Evolutionary conservation across 208 protist species (phyloP).

Genomic region (Blechomonas ayalai): DNA sequence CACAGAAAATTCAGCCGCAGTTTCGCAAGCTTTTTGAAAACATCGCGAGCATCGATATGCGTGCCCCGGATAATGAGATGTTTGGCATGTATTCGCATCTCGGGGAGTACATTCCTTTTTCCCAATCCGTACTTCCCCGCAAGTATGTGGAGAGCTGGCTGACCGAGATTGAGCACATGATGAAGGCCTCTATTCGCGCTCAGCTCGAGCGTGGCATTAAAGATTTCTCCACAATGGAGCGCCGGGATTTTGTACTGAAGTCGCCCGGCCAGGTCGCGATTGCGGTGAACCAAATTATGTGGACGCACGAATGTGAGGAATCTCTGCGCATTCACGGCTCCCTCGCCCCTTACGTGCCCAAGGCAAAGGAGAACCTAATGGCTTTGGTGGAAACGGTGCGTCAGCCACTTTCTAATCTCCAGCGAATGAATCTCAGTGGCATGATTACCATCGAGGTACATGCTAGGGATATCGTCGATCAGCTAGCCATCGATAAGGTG

Average conservation of each 20-base stretch:
- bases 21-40: slow-evolving; percentile 96
- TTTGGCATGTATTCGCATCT: slow-evolving; percentile 94
- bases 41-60: slow-evolving; percentile 90
- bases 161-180: slow-evolving; percentile 93
- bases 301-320: slow-evolving; percentile 90
- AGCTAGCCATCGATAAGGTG: slow-evolving; percentile 82
- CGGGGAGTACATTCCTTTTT: slow-evolving; percentile 93
- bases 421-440: slow-evolving; percentile 91
- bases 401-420: slow-evolving; percentile 77
- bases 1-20: slow-evolving; percentile 93
- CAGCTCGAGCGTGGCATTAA: slow-evolving; percentile 83
- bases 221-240: slow-evolving; percentile 54
- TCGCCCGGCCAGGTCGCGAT: slow-evolving; percentile 90
- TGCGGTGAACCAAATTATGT: slow-evolving; percentile 91
- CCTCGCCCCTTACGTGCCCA: slow-evolving; percentile 72
- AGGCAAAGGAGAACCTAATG: slow-evolving; percentile 84
- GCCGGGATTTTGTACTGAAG: slow-evolving; percentile 76
- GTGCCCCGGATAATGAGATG: slow-evolving; percentile 88
- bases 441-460: slow-evolving; percentile 97
- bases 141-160: slow-evolving; percentile 97
- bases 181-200: slow-evolving; percentile 89
- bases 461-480: slow-evolving; percentile 91
- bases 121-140: slow-evolving; percentile 87
- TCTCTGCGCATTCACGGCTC: slow-evolving; percentile 77
- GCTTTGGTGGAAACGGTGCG: slow-evolving; percentile 85